A percentile compares a stretch with the other conserved stretches of the same genome.
These are phyloP conservation scores for Talaromyces amestolkiae DNA, from an alignment of 2,329 filamentous ascomycete species.

Conservation along the genomic window DNA sequence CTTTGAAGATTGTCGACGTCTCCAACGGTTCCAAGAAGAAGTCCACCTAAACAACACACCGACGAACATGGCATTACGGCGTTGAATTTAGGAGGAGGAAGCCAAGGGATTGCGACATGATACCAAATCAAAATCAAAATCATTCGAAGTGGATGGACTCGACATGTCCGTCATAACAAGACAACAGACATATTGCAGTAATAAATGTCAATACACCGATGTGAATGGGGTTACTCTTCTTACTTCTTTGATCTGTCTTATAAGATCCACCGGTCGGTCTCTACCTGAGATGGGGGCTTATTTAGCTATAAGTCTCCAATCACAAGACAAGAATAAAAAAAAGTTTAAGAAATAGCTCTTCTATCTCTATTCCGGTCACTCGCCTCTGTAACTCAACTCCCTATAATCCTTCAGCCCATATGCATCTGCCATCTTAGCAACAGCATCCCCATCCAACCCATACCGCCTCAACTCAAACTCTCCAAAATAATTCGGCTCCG, in stretches of 20 bases:
- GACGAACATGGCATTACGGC: background rate
- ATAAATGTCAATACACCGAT: slow-evolving; percentile 3
- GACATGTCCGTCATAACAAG: background rate
- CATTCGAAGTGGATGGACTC: background rate
- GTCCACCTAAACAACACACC: slow-evolving; percentile 37
- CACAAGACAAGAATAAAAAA: slow-evolving; percentile 13
- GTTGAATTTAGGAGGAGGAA: background rate
- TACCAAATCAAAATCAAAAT: background rate
- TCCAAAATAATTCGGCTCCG: slow-evolving; percentile 63
- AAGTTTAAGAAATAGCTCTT: slow-evolving; percentile 13
- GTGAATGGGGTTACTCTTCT: background rate
- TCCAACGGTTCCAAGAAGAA: slow-evolving; percentile 48
- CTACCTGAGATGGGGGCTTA: background rate
- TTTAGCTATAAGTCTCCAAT: background rate
- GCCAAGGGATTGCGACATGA: background rate
- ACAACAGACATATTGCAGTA: slow-evolving; percentile 1
- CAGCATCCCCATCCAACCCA: slow-evolving; percentile 29
- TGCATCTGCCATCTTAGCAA: slow-evolving; percentile 29
- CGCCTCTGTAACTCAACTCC: slow-evolving; percentile 38
- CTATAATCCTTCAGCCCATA: slow-evolving; percentile 38
- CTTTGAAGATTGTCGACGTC: slow-evolving; percentile 47
- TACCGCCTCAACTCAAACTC: slow-evolving; percentile 59
- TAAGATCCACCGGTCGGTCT: background rate
- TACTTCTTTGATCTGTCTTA: background rate
- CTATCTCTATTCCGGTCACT: background rate